These are phyloP conservation scores for Beauveria varroae DNA, from an alignment of 2,329 filamentous ascomycete species.

Conservation along the genomic window DNA sequence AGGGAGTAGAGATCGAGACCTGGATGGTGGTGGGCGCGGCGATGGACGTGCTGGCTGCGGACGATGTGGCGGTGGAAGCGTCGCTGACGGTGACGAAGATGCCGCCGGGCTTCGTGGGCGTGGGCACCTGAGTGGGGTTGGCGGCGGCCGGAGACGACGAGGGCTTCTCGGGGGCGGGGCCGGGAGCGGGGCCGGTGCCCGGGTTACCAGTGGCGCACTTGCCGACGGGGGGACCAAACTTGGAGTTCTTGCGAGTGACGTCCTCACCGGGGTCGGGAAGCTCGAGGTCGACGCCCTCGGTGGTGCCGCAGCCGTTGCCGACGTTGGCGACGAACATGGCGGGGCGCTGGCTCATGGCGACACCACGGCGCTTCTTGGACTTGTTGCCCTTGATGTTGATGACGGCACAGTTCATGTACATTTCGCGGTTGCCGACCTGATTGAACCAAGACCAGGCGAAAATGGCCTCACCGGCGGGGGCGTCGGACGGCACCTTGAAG, in stretches of 20 bases:
- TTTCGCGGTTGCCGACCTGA: slow-evolving; percentile 27
- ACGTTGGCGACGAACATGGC: slow-evolving; percentile 63
- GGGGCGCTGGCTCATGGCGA: slow-evolving; percentile 49
- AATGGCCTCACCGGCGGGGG: slow-evolving; percentile 53
- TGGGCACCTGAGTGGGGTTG: background rate
- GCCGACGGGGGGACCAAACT: slow-evolving; percentile 15
- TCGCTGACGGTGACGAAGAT: slow-evolving; percentile 32
- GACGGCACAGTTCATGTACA: slow-evolving; percentile 77
- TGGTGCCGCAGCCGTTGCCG: slow-evolving; percentile 30
- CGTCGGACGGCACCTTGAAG: slow-evolving; percentile 60
- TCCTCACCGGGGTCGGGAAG: slow-evolving; percentile 61
- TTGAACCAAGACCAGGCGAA: slow-evolving; percentile 77
- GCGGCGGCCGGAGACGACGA: background rate
- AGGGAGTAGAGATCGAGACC: background rate
- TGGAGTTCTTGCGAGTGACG: slow-evolving; percentile 25
- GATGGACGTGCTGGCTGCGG: background rate
- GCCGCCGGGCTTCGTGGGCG: slow-evolving; percentile 28
- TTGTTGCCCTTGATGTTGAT: slow-evolving; percentile 48
- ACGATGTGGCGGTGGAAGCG: background rate
- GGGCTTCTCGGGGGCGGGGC: background rate
- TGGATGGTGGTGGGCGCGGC: slow-evolving; percentile 2
- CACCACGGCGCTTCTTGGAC: slow-evolving; percentile 25
- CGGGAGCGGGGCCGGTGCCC: slow-evolving; percentile 9
- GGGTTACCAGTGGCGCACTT: slow-evolving; percentile 8
- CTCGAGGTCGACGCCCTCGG: slow-evolving; percentile 48